Evolutionary conservation across 2,329 filamentous ascomycete species (phyloP).

Genomic region (Xylariaceae sp.): DNA sequence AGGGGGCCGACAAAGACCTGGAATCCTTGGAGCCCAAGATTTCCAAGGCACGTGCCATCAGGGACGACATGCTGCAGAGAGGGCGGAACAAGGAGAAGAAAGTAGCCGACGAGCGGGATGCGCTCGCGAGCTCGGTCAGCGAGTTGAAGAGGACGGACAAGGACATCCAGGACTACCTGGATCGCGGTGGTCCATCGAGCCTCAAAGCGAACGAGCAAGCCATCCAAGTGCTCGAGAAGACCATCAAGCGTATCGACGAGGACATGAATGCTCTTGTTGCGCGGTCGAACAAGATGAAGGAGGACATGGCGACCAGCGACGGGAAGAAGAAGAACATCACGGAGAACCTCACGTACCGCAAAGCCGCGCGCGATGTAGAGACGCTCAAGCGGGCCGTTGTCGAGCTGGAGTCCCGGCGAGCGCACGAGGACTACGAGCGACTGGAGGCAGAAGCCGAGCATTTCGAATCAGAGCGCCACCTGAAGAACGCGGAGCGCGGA

Average conservation of each 20-base stretch:
- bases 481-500: slow-evolving; percentile 65
- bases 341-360: slow-evolving; percentile 84
- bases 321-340: slow-evolving; percentile 79
- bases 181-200: slow-evolving; percentile 66
- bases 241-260: slow-evolving; percentile 59
- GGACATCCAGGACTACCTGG: slow-evolving; percentile 75
- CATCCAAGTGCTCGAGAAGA: slow-evolving; percentile 61
- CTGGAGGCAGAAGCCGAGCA: slow-evolving; percentile 64
- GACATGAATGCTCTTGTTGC: slow-evolving; percentile 63
- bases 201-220: slow-evolving; percentile 65
- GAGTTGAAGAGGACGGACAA: slow-evolving; percentile 70
- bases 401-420: slow-evolving; percentile 71
- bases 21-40: slow-evolving; percentile 71
- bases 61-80: slow-evolving; percentile 69
- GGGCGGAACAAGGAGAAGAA: slow-evolving; percentile 68
- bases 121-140: slow-evolving; percentile 66
- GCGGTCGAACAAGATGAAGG: slow-evolving; percentile 70
- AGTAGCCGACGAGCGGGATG: slow-evolving; percentile 64
- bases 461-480: slow-evolving; percentile 63
- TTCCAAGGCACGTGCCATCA: slow-evolving; percentile 65
- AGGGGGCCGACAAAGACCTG: slow-evolving; percentile 65
- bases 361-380: slow-evolving; percentile 63
- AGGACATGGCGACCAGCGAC: slow-evolving; percentile 72
- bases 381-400: slow-evolving; percentile 63
- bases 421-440: slow-evolving; percentile 72